Evolutionary conservation across 2,329 filamentous ascomycete genomes (phyloP), one percentile per base, ranked within the genome.

Genomic region (Bisporella sp.): DNA sequence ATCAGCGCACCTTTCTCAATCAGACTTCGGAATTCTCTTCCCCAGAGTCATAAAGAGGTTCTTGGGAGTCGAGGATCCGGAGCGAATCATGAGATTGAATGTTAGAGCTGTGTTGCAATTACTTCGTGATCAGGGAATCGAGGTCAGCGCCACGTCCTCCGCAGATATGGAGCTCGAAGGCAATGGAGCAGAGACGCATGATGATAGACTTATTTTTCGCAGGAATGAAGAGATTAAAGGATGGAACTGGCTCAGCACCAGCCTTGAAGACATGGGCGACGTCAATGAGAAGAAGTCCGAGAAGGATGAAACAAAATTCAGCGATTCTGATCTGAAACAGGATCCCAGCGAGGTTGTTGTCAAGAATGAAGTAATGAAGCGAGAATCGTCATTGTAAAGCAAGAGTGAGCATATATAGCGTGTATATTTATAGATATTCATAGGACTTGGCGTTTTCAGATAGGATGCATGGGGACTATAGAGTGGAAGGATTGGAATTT

Each of bases 11-110:
- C 76, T 95, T 30, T 88, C 79, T 51, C 89, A 95, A 67, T 87
- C 82, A 21, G 89, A 95, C 62, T 95, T 93, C 59, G 89, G 87
- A 35, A 71, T 93, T 29, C 69, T 95, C 28, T 95, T 95, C 62
- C 88, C 88, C 0, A 86, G 83, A 76, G 60, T 84, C 44, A 81
- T 78, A 6, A 77, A 74, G 59, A 75, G 73, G 57, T 73, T 83
- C 6, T 79, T 82, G 57, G 73, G 73, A 2, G 75, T 76, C 0
- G 74, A 77, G 44, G 71, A 79, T 47, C 81, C 81, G 0, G 79
- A 82, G 61, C 72, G 79, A 9, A 74, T 77, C 0, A 64, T 85
- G 46, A 72, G 78, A 21, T 68, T 84, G 2, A 85, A 85, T 55
- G 67, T 79, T 4, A 71, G 81, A 1, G 80, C 81, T 2, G 68